These are phyloP conservation scores for Albizia julibrissin DNA, from an alignment of 306 rosid species.

Conservation along the genomic window DNA sequence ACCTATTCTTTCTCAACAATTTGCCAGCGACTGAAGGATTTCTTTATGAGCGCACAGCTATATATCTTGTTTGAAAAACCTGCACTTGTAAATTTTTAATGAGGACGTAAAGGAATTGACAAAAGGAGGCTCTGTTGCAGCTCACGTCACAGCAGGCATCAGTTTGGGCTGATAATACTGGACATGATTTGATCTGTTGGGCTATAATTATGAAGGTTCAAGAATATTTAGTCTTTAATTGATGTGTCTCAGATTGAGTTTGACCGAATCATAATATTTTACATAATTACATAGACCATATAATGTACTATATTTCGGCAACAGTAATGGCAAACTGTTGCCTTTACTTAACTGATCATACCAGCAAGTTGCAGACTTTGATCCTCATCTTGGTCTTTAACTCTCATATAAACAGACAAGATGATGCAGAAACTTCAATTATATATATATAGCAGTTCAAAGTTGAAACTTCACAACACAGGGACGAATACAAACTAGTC, in stretches of 20 bases:
- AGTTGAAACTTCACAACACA: background rate
- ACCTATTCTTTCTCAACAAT: background rate
- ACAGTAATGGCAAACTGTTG: background rate
- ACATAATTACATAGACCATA: background rate
- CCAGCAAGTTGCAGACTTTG: background rate
- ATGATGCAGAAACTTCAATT: background rate
- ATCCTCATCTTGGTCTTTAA: background rate
- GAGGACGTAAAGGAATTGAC: background rate
- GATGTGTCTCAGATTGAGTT: slow-evolving; percentile 34
- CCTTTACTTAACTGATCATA: background rate
- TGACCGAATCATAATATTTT: slow-evolving; percentile 46
- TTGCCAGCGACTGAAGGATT: background rate
- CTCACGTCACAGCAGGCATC: slow-evolving; percentile 26
- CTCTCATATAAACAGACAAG: background rate
- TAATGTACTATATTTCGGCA: background rate
- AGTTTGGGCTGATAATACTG: slow-evolving; percentile 30
- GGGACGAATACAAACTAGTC: slow-evolving; percentile 9
- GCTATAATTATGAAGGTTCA: slow-evolving; percentile 49
- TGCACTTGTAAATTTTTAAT: background rate
- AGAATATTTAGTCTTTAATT: slow-evolving; percentile 43
- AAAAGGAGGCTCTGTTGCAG: slow-evolving; percentile 8
- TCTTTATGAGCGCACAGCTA: background rate
- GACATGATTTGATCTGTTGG: slow-evolving; percentile 32
- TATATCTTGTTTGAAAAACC: background rate
- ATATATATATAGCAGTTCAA: background rate